A percentile compares a stretch with the other conserved stretches of the same genome.
Evolutionary conservation across 1,284 basidiomycete species (phyloP).

Genomic region (Bjerkandera adusta): DNA sequence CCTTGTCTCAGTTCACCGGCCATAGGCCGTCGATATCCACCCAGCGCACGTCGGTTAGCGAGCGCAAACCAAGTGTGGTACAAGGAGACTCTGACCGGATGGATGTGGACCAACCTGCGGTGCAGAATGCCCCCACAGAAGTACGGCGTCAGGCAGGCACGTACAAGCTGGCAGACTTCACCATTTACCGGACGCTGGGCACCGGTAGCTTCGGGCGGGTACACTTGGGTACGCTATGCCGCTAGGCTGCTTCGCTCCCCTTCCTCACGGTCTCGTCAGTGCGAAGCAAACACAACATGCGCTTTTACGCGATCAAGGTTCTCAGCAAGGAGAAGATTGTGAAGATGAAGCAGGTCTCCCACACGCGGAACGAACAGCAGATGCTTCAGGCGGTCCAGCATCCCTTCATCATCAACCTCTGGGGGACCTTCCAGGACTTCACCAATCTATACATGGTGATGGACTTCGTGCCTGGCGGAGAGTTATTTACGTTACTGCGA

Average conservation of each 20-base stretch:
- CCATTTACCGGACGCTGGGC: conserved; percentile 79
- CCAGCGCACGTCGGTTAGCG: conserved; percentile 54
- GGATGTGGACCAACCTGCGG: conserved; percentile 27
- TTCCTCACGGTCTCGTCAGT: conserved; percentile 41
- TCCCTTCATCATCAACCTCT: conserved; percentile 97
- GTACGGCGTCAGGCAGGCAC: conserved; percentile 54
- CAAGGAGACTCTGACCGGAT: conserved; percentile 35
- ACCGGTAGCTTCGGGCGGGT: conserved; percentile 96
- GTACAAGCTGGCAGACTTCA: conserved; percentile 71
- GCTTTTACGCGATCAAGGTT: conserved; percentile 95
- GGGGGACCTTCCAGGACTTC: conserved; percentile 96
- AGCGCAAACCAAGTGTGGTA: conserved; percentile 23
- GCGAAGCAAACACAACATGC: conserved; percentile 87
- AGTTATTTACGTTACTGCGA: conserved; percentile 89
- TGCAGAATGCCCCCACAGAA: conserved; percentile 17
- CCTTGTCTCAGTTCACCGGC: conserved; percentile 27
- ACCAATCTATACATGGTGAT: conserved; percentile 99
- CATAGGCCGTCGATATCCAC: conserved; percentile 66
- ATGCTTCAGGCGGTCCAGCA: conserved; percentile 91
- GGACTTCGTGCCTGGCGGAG: conserved; percentile 99
- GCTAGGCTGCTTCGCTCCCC: background rate
- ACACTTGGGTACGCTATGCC: conserved; percentile 69
- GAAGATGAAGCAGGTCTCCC: conserved; percentile 95
- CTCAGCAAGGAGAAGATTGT: conserved; percentile 94
- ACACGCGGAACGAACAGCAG: conserved; percentile 94